Evolutionary conservation across 176 grass and related monocot species (phyloP), one percentile per base, ranked within the genome.

Genomic region (Pharus latifolius): DNA sequence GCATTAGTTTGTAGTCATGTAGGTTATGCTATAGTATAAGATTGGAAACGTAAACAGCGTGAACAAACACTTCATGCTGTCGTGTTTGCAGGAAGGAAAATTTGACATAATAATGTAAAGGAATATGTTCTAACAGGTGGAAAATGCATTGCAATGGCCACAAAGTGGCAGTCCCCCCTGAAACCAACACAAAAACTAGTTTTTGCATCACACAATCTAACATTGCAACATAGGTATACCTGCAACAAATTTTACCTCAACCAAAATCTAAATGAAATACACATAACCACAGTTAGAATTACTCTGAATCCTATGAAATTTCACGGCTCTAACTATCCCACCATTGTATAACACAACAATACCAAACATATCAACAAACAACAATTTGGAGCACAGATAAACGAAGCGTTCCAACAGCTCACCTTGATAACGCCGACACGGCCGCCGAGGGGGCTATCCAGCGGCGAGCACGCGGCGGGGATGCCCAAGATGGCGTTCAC

Each of bases 371-470:
- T 1, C 6, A 42, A 13, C 16, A 57, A 12, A 57, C 11, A 57
- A 57, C 9, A 38, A 57, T 7, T 18, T 31, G 11, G 27, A n/a
- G 0, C 7, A 31, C 1, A 14, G 27, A 10, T 15, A 30, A 52
- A 20, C 18, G 11, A 15, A 22, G 7, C 17, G 23, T 10, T 10
- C 25, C 15, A 15, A 23, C 12, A 38, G 41, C 54, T 58, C 70
- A 75, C 70, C 79, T 75, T 52, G 18, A 60, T 32, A 7, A 68
- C 62, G 29, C 62, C 67, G 44, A 55, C 24, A 56, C 12, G 34
- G 26, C 54, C 35, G 11, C 54, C 29, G 10, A 44, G 2, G 7
- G 44, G 20, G 5, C 30, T 34, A 33, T 49, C 61, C 30, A 68
- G 45, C 54, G 31, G 29, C 10, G 24, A 68, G 62, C 69, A 81